These are phyloP conservation scores for Hypomyces perniciosus DNA, from an alignment of 2,329 filamentous ascomycete species.

Conservation along the genomic window DNA sequence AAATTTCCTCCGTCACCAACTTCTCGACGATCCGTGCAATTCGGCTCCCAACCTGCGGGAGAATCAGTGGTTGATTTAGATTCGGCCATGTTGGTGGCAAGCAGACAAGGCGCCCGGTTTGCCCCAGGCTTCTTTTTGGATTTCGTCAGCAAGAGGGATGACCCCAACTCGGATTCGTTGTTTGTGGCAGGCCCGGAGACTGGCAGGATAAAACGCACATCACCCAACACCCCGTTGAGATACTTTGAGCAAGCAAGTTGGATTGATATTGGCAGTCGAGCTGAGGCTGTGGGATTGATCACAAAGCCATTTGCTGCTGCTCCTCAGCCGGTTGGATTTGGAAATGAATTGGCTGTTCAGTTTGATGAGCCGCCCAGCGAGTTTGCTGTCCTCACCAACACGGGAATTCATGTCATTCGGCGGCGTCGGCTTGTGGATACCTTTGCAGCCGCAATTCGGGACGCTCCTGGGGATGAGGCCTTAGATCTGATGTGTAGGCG, in stretches of 20 bases:
- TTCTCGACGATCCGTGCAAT: conserved; percentile 25
- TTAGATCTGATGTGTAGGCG: conserved; percentile 75
- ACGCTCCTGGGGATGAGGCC: conserved; percentile 68
- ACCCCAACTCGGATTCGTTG: conserved; percentile 58
- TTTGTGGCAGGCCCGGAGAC: conserved; percentile 87
- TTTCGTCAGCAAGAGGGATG: conserved; percentile 62
- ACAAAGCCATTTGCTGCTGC: conserved; percentile 67
- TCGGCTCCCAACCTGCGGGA: conserved; percentile 19
- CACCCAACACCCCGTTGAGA: conserved; percentile 45
- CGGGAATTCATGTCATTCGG: conserved; percentile 79
- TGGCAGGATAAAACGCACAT: conserved; percentile 66
- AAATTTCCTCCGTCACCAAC: conserved; percentile 69
- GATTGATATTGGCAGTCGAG: conserved; percentile 66
- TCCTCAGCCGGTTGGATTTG: conserved; percentile 68
- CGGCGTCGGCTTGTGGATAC: conserved; percentile 83
- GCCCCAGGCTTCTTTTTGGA: conserved; percentile 89
- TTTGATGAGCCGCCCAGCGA: conserved; percentile 79
- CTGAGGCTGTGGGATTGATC: conserved; percentile 73
- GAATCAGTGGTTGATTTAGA: conserved; percentile 41
- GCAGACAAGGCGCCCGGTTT: conserved; percentile 55
- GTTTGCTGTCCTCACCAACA: conserved; percentile 86
- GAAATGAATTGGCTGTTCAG: conserved; percentile 94
- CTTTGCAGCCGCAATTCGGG: conserved; percentile 75
- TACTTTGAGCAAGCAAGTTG: conserved; percentile 78
- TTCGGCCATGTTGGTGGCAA: conserved; percentile 43